Percentiles rank a stretch among this genome's conserved stretches.
Evolutionary conservation across 257 asterid genomes (phyloP).

Genomic region (Handroanthus guayacan): DNA sequence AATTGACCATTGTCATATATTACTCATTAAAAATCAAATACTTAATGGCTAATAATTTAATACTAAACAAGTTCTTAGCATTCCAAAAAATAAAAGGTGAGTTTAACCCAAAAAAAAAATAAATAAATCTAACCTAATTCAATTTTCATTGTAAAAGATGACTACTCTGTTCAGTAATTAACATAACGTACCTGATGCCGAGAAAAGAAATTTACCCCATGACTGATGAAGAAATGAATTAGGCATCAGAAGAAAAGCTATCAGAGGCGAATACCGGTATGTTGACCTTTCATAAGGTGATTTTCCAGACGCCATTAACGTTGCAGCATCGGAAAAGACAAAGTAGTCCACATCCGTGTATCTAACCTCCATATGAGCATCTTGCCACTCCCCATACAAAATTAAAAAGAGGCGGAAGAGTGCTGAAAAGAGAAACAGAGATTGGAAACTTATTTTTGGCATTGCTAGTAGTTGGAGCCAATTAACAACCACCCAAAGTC

Average conservation of each 20-base stretch:
- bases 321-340: constrained; percentile 93
- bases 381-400: constrained; percentile 96
- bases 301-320: constrained; percentile 72
- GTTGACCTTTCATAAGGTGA: constrained; percentile 93
- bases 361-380: constrained; percentile 86
- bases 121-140: background rate
- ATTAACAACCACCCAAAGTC: constrained; percentile 24
- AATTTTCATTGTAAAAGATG: background rate
- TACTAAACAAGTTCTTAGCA: background rate
- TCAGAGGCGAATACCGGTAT: constrained; percentile 90
- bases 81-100: constrained; percentile 9
- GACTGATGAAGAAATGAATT: constrained; percentile 78
- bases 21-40: background rate
- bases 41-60: background rate
- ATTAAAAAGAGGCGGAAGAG: constrained; percentile 67
- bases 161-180: constrained; percentile 12
- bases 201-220: constrained; percentile 89
- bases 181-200: constrained; percentile 69
- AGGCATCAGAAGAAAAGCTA: constrained; percentile 84
- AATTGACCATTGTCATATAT: background rate
- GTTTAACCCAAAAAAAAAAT: background rate
- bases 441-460: constrained; percentile 53
- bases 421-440: constrained; percentile 70
- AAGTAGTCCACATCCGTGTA: constrained; percentile 91
- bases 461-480: constrained; percentile 36